phyloP scores from a whole-genome alignment of 305 asterid genomes.

The Lippia alba region DNA sequence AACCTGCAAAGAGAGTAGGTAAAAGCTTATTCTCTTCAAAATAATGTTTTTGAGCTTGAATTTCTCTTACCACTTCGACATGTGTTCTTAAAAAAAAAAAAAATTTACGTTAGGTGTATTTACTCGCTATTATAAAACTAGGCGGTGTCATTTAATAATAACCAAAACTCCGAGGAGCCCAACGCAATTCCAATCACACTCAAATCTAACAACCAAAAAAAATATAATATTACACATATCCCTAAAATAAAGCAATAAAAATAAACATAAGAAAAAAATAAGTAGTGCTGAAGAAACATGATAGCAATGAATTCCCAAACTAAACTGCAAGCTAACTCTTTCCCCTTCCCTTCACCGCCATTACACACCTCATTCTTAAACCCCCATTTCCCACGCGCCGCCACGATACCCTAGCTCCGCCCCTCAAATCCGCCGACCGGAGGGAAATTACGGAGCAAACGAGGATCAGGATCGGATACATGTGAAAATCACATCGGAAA shows the following conservation, averaged over 20 bases:
- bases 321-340: slow-evolving; percentile 21
- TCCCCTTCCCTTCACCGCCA: slow-evolving; percentile 28
- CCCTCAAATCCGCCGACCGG: slow-evolving; percentile 7
- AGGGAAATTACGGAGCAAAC: not conserved
- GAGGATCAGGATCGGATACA: not conserved
- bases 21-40: no score
- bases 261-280: not conserved
- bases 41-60: no score
- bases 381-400: not conserved
- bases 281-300: not conserved
- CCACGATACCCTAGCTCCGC: slow-evolving; percentile 28
- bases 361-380: slow-evolving; percentile 26
- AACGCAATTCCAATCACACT: slow-evolving; percentile 8
- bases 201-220: not conserved
- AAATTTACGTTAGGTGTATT: no score
- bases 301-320: slow-evolving; percentile 23
- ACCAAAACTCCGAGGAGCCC: not conserved
- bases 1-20: no score
- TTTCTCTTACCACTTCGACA: no score
- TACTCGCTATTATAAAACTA: not conserved
- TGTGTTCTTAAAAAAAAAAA: no score
- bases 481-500: slow-evolving; percentile 37
- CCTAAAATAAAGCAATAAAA: not conserved
- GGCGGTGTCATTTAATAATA: not conserved
- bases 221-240: not conserved